Evolutionary conservation across 345 rosid genomes (phyloP), one percentile per base, ranked within the genome.

Genomic region (Boechera retrofracta): DNA sequence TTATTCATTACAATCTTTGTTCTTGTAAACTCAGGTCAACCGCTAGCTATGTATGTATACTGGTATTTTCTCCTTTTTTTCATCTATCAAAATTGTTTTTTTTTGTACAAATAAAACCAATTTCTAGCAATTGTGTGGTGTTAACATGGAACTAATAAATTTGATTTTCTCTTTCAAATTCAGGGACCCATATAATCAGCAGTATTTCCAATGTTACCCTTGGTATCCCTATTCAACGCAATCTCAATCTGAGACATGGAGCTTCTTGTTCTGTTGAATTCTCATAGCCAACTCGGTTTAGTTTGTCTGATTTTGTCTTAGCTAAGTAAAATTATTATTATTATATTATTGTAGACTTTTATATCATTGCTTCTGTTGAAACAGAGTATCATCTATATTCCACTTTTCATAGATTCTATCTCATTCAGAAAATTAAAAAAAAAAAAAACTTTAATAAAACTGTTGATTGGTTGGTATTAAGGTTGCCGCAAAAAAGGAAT

Each of bases 1-100:
- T 31, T 51, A 16, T 13, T 61, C 5, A 39, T 26, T 52, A 41
- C 3, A 10, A 49, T 60, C 12, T 7, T 39, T 64, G 7, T 53
- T 53, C 7, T 64, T 42, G 55, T 64, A 39, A 63, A 8, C 4
- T 39, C 64, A 74, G 70, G 47, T 55, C 64, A 69, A 56, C 16
- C 51, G 6, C 38, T 13, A 24, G 6, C 26, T 15, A 12, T 42
- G 26, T 13, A 38, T 21, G 24, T 21, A 21, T 21, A 21, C 47
- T 64, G 48, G 71, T 73, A 64, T 54, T 41, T 72, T 38, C 49
- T 47, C 48, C 15, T 48, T 39, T 52, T 49, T 72, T 72, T 21
- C 39, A 54, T 71, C 59, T 71, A n/a, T 35, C 9, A 21, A 21
- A 21, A 21, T 21, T 21, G 24, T 21, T 21, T 10, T 28, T 42